These are phyloP conservation scores for Fragaria nilgerrensis DNA, from an alignment of 306 rosid species.

Conservation along the genomic window DNA sequence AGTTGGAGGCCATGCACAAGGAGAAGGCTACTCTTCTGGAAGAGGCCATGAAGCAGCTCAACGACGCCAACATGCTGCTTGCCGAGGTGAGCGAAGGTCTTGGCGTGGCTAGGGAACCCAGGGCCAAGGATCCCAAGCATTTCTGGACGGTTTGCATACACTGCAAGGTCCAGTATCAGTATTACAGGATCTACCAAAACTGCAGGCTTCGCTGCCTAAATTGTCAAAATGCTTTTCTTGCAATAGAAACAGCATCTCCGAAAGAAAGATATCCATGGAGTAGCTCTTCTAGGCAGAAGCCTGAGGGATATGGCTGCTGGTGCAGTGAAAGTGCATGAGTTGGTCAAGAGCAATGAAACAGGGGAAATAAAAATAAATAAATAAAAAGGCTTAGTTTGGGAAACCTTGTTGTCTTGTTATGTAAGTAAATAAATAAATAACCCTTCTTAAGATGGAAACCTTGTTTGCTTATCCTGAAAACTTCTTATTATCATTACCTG, in stretches of 20 bases:
- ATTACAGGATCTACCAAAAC: conserved; percentile 69
- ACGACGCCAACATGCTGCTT: not conserved
- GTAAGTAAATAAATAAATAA: too few species aligned
- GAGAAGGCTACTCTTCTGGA: not conserved
- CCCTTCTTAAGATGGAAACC: not conserved
- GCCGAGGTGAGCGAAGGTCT: not conserved
- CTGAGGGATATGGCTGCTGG: not conserved
- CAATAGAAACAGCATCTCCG: conserved; percentile 39
- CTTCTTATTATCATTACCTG: not conserved
- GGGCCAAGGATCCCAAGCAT: conserved; percentile 47
- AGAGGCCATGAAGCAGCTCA: not conserved
- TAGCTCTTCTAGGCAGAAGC: not conserved
- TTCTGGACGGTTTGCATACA: conserved; percentile 86
- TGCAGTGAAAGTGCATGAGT: not conserved
- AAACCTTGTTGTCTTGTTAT: not conserved
- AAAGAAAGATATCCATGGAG: not conserved
- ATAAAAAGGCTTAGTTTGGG: not conserved
- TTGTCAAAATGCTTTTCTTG: conserved; percentile 75
- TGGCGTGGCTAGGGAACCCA: not conserved
- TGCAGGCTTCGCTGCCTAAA: conserved; percentile 75
- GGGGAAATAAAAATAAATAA: not conserved
- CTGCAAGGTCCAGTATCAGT: conserved; percentile 77
- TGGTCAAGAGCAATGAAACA: not conserved
- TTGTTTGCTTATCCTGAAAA: not conserved
- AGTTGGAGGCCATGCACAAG: conserved; percentile 4